Evolutionary conservation across 1,139 yeast genomes (phyloP).

Genomic region (Pichia cactophila): DNA sequence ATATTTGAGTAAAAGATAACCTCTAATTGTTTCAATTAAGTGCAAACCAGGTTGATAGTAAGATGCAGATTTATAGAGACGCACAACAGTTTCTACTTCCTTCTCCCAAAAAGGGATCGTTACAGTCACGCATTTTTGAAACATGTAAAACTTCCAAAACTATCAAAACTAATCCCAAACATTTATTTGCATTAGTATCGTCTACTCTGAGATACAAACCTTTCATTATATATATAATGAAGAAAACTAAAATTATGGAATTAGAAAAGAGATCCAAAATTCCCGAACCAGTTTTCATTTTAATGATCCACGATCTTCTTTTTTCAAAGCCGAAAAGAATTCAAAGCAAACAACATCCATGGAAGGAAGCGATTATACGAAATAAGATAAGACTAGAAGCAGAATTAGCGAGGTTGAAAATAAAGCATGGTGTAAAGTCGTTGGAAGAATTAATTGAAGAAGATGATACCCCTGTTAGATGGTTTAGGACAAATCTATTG

Average conservation of each 20-base stretch:
- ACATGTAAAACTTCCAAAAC: constrained; percentile 36
- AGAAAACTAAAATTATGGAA: constrained; percentile 51
- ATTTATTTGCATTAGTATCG: constrained; percentile 72
- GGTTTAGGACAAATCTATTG: constrained; percentile 75
- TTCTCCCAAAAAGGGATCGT: constrained; percentile 44
- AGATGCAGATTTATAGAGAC: constrained; percentile 60
- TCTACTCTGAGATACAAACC: constrained; percentile 69
- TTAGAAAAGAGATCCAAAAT: constrained; percentile 40
- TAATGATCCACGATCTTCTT: constrained; percentile 75
- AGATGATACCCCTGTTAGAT: constrained; percentile 77
- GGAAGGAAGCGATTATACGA: constrained; percentile 71
- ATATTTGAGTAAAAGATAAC: too few relatives aligned
- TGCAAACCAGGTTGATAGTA: too few relatives aligned
- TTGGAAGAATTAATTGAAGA: constrained; percentile 42
- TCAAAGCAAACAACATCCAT: constrained; percentile 81
- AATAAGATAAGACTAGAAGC: constrained; percentile 77
- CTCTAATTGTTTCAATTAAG: too few relatives aligned
- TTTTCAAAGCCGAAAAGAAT: constrained; percentile 73
- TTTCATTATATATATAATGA: constrained; percentile 52
- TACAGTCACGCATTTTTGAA: constrained; percentile 62
- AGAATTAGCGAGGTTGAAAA: constrained; percentile 69
- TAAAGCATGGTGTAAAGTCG: constrained; percentile 53
- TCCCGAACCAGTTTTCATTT: constrained; percentile 43
- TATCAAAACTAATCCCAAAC: constrained; percentile 62
- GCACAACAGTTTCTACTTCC: constrained; percentile 41